Conservation (phyloP, 495 filamentous ascomycete species). For the Talaromyces liani region DNA sequence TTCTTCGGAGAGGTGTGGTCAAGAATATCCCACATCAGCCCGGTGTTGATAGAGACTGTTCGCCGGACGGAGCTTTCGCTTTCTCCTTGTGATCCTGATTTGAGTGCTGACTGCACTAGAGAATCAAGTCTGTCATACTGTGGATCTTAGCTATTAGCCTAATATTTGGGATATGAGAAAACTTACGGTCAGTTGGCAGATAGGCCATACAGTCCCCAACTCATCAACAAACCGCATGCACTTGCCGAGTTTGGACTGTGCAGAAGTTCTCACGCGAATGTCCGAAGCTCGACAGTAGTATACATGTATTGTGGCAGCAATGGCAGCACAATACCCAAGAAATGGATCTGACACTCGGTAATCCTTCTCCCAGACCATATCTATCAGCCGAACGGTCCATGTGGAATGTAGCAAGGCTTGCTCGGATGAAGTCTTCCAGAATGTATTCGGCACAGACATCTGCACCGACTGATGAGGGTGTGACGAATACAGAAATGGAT, state of each 20-base stretch:
- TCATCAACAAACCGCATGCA: conserved; percentile 10
- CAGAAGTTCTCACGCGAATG: conserved; percentile 8
- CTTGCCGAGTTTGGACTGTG: conserved; percentile 1
- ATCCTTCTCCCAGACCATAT: conserved; percentile 9
- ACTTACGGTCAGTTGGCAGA: conserved; percentile 5
- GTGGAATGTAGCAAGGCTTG: conserved; percentile 5
- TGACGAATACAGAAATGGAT: conserved; percentile 7
- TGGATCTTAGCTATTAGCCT: neutral
- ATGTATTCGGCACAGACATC: conserved; percentile 9
- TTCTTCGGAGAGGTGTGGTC: neutral
- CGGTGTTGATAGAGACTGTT: conserved; percentile 4
- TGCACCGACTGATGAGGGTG: conserved; percentile 3
- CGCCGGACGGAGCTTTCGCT: neutral
- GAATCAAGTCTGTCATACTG: conserved; percentile 7
- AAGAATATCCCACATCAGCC: conserved; percentile 8
- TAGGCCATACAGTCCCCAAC: conserved; percentile 5
- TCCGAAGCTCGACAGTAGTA: conserved; percentile 8
- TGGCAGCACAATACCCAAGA: conserved; percentile 6
- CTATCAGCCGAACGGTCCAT: conserved; percentile 9
- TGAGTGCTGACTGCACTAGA: conserved; percentile 7
- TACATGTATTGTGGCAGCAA: conserved; percentile 7
- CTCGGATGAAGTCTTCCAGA: conserved; percentile 9
- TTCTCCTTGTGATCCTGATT: neutral
- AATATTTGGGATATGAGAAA: neutral
- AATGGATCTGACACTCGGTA: conserved; percentile 8